Conservation (phyloP, 345 rosid species). For the Schrenkiella parvula region DNA sequence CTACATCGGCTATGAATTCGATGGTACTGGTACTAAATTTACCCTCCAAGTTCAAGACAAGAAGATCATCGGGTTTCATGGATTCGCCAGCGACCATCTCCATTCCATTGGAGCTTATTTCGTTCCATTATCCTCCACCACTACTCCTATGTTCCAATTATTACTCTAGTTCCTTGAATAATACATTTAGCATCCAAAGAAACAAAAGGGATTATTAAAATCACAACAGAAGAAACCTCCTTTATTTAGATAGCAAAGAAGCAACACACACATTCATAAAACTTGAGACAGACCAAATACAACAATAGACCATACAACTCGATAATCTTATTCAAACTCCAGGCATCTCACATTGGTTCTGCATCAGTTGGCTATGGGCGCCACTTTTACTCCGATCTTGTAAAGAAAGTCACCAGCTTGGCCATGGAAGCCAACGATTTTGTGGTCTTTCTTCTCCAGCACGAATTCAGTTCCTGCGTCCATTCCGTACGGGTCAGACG, state of each 20-base stretch:
- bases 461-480: conserved; percentile 18
- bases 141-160: background rate
- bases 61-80: conserved; percentile 34
- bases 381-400: conserved; percentile 27
- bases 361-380: conserved; percentile 22
- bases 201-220: background rate
- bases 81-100: conserved; percentile 7
- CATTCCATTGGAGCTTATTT: conserved; percentile 34
- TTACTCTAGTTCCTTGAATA: background rate
- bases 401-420: conserved; percentile 24
- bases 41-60: conserved; percentile 23
- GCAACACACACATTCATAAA: background rate
- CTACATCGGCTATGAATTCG: background rate
- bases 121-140: background rate
- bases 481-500: conserved; percentile 13
- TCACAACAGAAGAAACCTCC: background rate
- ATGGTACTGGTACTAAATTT: conserved; percentile 5
- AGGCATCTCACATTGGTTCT: background rate
- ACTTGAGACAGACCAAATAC: background rate
- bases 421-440: conserved; percentile 33
- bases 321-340: conserved; percentile 2
- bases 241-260: conserved; percentile 16
- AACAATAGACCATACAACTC: background rate
- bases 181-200: background rate
- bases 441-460: conserved; percentile 24